Evolutionary conservation across 805 yeast genomes (phyloP).

Genomic region (Nadsonia fulvescens): DNA sequence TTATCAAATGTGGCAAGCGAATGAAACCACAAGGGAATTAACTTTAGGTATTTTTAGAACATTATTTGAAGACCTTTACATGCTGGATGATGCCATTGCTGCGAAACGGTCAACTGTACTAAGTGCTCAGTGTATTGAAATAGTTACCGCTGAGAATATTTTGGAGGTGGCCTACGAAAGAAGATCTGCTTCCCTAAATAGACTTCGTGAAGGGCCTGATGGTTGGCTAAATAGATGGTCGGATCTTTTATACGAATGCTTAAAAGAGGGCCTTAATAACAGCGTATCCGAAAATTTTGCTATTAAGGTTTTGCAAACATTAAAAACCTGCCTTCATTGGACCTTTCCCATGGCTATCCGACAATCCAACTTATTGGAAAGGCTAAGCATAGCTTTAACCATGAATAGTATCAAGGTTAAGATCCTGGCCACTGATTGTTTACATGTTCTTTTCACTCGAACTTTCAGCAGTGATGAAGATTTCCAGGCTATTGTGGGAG

Average conservation of each 20-base stretch:
- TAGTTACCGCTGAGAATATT: constrained; percentile 53
- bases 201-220: constrained; percentile 47
- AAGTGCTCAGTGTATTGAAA: constrained; percentile 68
- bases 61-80: constrained; percentile 79
- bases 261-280: constrained; percentile 13
- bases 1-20: constrained; percentile 53
- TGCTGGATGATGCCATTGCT: constrained; percentile 84
- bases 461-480: constrained; percentile 47
- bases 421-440: constrained; percentile 74
- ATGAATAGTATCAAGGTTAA: constrained; percentile 41
- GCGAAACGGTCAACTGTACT: constrained; percentile 59
- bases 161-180: constrained; percentile 46
- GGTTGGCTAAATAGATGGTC: constrained; percentile 86
- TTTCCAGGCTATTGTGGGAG: constrained; percentile 60
- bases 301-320: constrained; percentile 54
- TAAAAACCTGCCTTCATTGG: constrained; percentile 88
- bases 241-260: constrained; percentile 27
- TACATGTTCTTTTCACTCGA: constrained; percentile 76
- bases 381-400: constrained; percentile 38
- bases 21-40: constrained; percentile 51
- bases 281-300: constrained; percentile 28
- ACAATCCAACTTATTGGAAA: constrained; percentile 42
- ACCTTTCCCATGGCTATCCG: constrained; percentile 60
- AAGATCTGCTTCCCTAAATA: constrained; percentile 36
- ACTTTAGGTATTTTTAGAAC: constrained; percentile 66